phyloP scores from a whole-genome alignment of 2,329 filamentous ascomycete genomes.

The Neofusicoccum parvum region DNA sequence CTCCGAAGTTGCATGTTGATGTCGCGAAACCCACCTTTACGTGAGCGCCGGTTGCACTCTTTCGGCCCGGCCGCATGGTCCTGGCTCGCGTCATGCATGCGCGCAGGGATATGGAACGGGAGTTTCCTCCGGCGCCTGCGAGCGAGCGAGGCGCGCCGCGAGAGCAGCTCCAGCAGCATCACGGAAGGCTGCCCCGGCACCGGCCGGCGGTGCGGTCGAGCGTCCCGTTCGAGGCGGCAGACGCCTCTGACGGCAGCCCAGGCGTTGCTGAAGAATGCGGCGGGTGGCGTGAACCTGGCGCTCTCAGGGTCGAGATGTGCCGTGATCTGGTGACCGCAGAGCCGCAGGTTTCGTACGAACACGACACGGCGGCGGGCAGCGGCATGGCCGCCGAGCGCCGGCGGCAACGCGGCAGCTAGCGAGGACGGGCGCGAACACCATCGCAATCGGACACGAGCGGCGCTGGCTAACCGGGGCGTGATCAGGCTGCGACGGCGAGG shows the following conservation, averaged over 20 bases:
- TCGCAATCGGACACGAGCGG: background rate
- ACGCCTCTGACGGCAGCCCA: conserved; percentile 15
- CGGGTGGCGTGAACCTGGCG: conserved; percentile 16
- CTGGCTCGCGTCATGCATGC: conserved; percentile 14
- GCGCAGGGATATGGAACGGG: conserved; percentile 12
- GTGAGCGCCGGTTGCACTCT: background rate
- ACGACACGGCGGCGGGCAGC: background rate
- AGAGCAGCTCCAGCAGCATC: conserved; percentile 1
- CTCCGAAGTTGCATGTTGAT: conserved; percentile 18
- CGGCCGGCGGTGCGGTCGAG: background rate
- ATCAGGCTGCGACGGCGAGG: background rate
- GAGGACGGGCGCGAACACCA: background rate
- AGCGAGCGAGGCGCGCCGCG: background rate
- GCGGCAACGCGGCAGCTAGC: background rate
- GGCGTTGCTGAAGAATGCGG: background rate
- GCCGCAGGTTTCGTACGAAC: background rate
- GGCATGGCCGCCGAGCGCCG: background rate
- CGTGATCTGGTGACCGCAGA: conserved; percentile 11
- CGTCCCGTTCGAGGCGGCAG: background rate
- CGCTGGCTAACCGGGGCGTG: too few relatives aligned
- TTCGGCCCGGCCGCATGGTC: conserved; percentile 8
- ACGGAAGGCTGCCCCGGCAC: background rate
- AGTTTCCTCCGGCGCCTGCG: conserved; percentile 5
- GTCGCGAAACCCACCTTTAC: conserved; percentile 15
- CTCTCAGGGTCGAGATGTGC: conserved; percentile 1